These are phyloP conservation scores for Trichocladium antarcticum DNA, from an alignment of 495 filamentous ascomycete genomes.

Conservation along the genomic window DNA sequence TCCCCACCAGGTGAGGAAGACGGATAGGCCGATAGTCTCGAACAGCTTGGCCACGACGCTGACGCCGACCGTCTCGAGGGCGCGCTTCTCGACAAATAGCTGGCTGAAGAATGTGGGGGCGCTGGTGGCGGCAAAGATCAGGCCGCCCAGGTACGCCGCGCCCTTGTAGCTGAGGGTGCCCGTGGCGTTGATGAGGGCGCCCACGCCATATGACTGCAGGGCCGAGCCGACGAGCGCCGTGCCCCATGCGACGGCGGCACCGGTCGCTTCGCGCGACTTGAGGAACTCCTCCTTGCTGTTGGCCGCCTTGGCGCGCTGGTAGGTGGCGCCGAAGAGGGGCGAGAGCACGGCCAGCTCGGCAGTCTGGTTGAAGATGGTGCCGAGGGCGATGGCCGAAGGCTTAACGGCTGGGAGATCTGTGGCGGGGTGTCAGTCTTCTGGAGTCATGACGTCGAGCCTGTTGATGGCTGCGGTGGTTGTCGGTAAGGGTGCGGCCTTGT, in stretches of 20 bases:
- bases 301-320: conserved; percentile 80
- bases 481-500: no score
- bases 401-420: conserved; percentile 89
- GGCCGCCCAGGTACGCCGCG: conserved; percentile 79
- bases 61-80: conserved; percentile 79
- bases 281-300: conserved; percentile 96
- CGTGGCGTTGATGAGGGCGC: conserved; percentile 89
- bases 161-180: conserved; percentile 93
- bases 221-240: conserved; percentile 80
- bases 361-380: conserved; percentile 87
- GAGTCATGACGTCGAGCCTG: no score
- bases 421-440: conserved; percentile 15
- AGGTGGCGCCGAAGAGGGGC: conserved; percentile 89
- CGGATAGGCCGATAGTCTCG: conserved; percentile 82
- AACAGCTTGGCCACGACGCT: conserved; percentile 70
- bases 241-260: conserved; percentile 81
- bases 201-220: conserved; percentile 87
- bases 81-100: conserved; percentile 79
- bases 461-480: no score
- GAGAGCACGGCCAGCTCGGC: conserved; percentile 54
- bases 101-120: conserved; percentile 79
- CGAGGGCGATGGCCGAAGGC: conserved; percentile 93
- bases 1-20: conserved; percentile 97
- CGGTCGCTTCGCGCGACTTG: conserved; percentile 81
- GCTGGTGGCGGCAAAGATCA: conserved; percentile 85